Base-by-base conservation (phyloP, 257 asterid species). In the Primulina huaijiensis region DNA sequence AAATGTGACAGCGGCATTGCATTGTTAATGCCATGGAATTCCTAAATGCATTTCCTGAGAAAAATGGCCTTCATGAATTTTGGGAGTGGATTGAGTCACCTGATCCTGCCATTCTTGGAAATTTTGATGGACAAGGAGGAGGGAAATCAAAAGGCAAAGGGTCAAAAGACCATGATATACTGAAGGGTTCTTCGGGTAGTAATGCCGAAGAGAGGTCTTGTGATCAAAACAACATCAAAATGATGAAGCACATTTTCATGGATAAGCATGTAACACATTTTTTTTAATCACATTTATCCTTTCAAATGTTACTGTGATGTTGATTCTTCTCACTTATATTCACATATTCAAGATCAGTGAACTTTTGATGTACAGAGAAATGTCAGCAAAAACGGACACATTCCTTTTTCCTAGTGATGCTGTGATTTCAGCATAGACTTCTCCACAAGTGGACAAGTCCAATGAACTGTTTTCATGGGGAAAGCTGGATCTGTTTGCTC, bases 51-150 rank as follows among this genome's bases (percentile, higher is more conserved):
- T 93, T 93, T 78, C 96, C 94, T 63, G 92, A 88, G 72, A 87
- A 83, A 82, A 90, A 89, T 29, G 97, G 96, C 73, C 92, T 93
- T 65, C 75, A 67, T 69, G 87, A 85, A 81, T 93, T 93, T 74
- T 92, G 97, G 11, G 90, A 87, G 82, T 93, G 97, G 97, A 90
- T 93, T 56, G 97, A 93, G 75, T 93, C 96, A 5, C 99, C 97
- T 43, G 99, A 90, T 74, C 97, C 96, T 27, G 72, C 90, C 63
- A 93, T 93, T 76, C 88, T 93, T 53, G 95, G 96, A 40, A 90
- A 82, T 37, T 59, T 79, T 75, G 82, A 82, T 59, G 81, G 50
- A 52, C 76, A 81, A 23, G 25, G 25, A 80, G 85, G 83, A 34
- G 77, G 74, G 55, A 73, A 72, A 69, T 60, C 82, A 3, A 83